Percentiles rank a stretch among this genome's conserved stretches.
These are phyloP conservation scores for Neopestalotiopsis rosae DNA, from an alignment of 2,329 filamentous ascomycete genomes.

Conservation along the genomic window DNA sequence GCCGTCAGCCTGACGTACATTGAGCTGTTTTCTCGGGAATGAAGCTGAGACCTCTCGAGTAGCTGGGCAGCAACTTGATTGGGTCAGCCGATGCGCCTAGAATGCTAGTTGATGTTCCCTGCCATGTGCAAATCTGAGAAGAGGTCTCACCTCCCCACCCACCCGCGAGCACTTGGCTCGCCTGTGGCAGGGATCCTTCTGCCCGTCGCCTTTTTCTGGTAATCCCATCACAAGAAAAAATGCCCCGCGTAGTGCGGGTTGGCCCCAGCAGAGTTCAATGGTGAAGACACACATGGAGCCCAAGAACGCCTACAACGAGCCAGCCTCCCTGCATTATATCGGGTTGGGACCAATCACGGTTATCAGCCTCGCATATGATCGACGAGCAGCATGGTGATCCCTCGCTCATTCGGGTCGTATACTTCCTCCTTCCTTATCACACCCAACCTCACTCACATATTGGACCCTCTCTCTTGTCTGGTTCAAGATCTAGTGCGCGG, in stretches of 20 bases:
- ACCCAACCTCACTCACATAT: background rate
- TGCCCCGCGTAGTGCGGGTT: background rate
- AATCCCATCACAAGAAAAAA: background rate
- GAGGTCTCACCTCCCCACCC: background rate
- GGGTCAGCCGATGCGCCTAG: background rate
- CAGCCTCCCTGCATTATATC: background rate
- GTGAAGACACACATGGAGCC: background rate
- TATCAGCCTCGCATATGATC: conserved; percentile 1
- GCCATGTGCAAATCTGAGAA: background rate
- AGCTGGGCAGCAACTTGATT: background rate
- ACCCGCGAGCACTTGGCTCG: background rate
- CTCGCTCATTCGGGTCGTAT: background rate
- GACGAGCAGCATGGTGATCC: background rate
- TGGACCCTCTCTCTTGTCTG: background rate
- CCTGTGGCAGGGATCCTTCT: background rate
- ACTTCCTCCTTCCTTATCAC: background rate
- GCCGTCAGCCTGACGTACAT: conserved; percentile 2
- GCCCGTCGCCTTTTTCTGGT: background rate
- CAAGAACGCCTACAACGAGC: background rate
- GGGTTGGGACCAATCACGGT: background rate
- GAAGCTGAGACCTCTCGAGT: background rate
- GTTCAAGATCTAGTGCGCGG: too few relatives aligned
- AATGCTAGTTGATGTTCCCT: background rate
- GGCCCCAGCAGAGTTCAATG: background rate
- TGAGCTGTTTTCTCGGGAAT: background rate